A percentile compares a stretch with the other conserved stretches of the same genome.
phyloP scores from a whole-genome alignment of 1,139 yeast genomes.

The Taphrina communis region DNA sequence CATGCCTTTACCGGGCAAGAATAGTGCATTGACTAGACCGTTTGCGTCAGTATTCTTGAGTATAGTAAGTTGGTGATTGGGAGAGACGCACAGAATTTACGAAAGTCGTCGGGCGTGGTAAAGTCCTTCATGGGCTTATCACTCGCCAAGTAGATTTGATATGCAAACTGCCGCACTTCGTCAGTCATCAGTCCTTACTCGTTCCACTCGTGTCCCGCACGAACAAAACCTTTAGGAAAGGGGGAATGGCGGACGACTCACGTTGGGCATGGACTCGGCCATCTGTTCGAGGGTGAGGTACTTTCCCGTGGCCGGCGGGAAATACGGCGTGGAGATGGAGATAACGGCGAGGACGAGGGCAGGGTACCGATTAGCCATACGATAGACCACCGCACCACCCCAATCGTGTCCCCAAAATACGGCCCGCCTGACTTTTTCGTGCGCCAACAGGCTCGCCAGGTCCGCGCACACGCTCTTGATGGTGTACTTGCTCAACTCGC shows the following conservation, averaged over 20 bases:
- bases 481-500: slow-evolving; percentile 25
- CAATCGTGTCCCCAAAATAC: slow-evolving; percentile 37
- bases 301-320: slow-evolving; percentile 33
- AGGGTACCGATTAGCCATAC: slow-evolving; percentile 34
- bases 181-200: background rate
- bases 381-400: slow-evolving; percentile 39
- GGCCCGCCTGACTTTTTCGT: slow-evolving; percentile 16
- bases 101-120: slow-evolving; percentile 25
- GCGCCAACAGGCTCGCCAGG: slow-evolving; percentile 14
- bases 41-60: too few species aligned
- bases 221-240: too few species aligned
- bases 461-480: slow-evolving; percentile 30
- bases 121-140: slow-evolving; percentile 26
- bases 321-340: slow-evolving; percentile 37
- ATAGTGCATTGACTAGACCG: slow-evolving; percentile 27
- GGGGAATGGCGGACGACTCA: too few species aligned
- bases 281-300: slow-evolving; percentile 31
- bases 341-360: slow-evolving; percentile 28
- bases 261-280: slow-evolving; percentile 23
- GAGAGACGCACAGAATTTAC: slow-evolving; percentile 19
- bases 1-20: slow-evolving; percentile 37
- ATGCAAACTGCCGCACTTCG: slow-evolving; percentile 20
- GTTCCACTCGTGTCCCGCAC: too few species aligned
- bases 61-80: background rate
- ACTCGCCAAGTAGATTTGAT: slow-evolving; percentile 34